Percentiles rank a stretch among this genome's conserved stretches.
Evolutionary conservation across 371 early-diverging fungal species (phyloP).

Genomic region (Mortierella sp.): DNA sequence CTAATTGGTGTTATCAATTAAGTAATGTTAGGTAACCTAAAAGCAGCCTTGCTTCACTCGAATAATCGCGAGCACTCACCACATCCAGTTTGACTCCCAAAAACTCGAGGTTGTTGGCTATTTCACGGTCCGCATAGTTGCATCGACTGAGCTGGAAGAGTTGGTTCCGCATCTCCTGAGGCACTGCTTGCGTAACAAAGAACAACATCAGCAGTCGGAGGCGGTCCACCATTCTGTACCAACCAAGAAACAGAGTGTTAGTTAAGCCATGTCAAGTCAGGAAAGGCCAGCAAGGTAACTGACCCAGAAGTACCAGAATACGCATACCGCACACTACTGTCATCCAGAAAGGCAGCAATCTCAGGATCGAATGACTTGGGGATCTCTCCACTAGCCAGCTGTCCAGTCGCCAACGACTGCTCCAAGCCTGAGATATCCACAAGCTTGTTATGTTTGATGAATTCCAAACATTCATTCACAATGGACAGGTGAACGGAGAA

Average conservation of each 20-base stretch:
- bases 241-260: neutral
- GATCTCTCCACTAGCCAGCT: slow-evolving; percentile 45
- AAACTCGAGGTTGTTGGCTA: slow-evolving; percentile 80
- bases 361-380: slow-evolving; percentile 50
- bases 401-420: slow-evolving; percentile 54
- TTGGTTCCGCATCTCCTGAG: slow-evolving; percentile 58
- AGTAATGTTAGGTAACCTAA: too few relatives aligned
- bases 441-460: slow-evolving; percentile 82
- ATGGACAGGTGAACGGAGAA: slow-evolving; percentile 85
- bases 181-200: slow-evolving; percentile 79
- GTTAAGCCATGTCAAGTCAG: neutral
- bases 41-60: too few relatives aligned
- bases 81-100: slow-evolving; percentile 74
- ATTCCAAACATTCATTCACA: slow-evolving; percentile 85
- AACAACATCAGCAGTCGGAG: slow-evolving; percentile 88
- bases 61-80: slow-evolving; percentile 15
- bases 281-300: neutral
- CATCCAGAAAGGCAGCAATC: slow-evolving; percentile 42
- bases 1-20: slow-evolving; percentile 1
- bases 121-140: slow-evolving; percentile 73
- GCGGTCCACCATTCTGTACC: slow-evolving; percentile 73
- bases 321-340: slow-evolving; percentile 37
- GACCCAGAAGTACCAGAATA: neutral
- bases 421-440: slow-evolving; percentile 82
- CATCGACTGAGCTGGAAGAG: slow-evolving; percentile 53